A percentile compares a stretch with the other conserved stretches of the same genome.
These are phyloP conservation scores for Coemansia biformis DNA, from an alignment of 192 early-diverging fungal genomes.

Conservation along the genomic window DNA sequence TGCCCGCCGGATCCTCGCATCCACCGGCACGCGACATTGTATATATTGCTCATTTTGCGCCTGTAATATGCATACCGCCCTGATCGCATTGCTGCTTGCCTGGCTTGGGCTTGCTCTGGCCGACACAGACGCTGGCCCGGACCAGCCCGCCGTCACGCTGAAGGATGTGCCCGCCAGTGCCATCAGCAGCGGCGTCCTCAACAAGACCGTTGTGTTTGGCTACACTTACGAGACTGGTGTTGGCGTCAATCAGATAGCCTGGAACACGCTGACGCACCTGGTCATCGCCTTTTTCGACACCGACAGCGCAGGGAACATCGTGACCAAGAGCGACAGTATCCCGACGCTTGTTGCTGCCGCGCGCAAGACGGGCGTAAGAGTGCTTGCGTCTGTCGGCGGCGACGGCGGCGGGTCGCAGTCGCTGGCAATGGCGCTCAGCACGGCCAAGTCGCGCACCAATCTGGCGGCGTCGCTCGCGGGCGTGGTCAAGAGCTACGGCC, in stretches of 20 bases:
- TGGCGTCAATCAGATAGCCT: constrained; percentile 48
- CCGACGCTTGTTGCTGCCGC: constrained; percentile 30
- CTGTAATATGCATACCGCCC: too few species aligned
- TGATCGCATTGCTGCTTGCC: not conserved
- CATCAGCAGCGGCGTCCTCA: constrained; percentile 26
- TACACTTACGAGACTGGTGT: constrained; percentile 30
- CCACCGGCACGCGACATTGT: too few species aligned
- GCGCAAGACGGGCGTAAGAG: constrained; percentile 45
- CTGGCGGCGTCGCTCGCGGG: constrained; percentile 40
- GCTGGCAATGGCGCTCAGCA: constrained; percentile 52
- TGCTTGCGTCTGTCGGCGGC: constrained; percentile 68
- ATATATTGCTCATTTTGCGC: too few species aligned
- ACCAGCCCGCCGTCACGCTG: constrained; percentile 4
- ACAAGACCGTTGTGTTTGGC: constrained; percentile 37
- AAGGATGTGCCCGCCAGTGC: constrained; percentile 20
- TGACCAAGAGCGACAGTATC: constrained; percentile 36
- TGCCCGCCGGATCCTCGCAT: too few species aligned
- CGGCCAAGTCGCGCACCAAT: constrained; percentile 19
- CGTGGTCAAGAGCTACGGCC: constrained; percentile 52
- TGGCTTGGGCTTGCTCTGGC: constrained; percentile 2
- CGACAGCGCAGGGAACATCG: constrained; percentile 27
- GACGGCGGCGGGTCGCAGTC: constrained; percentile 57
- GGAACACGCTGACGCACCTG: constrained; percentile 56
- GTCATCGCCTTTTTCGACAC: constrained; percentile 59
- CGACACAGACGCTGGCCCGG: not conserved